Conservation (phyloP, 441 rosid species). For the Adansonia madagascariensis region DNA sequence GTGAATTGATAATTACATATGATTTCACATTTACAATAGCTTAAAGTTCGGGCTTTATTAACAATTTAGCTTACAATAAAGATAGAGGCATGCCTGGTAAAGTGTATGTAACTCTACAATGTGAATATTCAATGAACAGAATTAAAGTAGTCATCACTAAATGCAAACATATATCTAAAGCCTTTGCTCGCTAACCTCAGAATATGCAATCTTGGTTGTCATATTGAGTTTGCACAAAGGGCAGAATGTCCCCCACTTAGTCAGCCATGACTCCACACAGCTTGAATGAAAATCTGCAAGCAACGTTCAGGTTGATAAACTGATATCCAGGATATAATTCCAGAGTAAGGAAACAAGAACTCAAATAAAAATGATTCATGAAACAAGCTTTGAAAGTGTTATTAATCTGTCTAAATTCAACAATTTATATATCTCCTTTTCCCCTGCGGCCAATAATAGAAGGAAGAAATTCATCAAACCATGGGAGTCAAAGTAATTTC, state of each 20-base stretch:
- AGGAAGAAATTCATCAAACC: not conserved
- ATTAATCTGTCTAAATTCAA: not conserved
- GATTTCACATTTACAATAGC: constrained; percentile 18
- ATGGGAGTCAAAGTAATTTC: not conserved
- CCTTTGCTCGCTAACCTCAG: constrained; percentile 46
- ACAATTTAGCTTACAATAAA: not conserved
- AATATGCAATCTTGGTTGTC: constrained; percentile 40
- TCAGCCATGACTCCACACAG: constrained; percentile 78
- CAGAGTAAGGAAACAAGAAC: constrained; percentile 3
- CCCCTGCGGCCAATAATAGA: not conserved
- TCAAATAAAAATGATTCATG: not conserved
- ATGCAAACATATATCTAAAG: constrained; percentile 10
- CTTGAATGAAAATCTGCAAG: constrained; percentile 69
- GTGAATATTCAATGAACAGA: not conserved
- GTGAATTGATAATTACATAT: constrained; percentile 7
- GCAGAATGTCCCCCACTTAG: constrained; percentile 75
- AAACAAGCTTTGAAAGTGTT: constrained; percentile 9
- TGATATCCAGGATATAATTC: constrained; percentile 10
- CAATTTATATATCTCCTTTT: not conserved
- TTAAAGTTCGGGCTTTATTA: not conserved
- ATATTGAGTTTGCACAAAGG: constrained; percentile 82
- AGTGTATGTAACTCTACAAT: constrained; percentile 9
- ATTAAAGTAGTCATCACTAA: not conserved
- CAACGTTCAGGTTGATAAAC: constrained; percentile 13
- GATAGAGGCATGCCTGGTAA: not conserved